Evolutionary conservation across 2,329 filamentous ascomycete species (phyloP).

Genomic region (Trichoderma lentiforme): DNA sequence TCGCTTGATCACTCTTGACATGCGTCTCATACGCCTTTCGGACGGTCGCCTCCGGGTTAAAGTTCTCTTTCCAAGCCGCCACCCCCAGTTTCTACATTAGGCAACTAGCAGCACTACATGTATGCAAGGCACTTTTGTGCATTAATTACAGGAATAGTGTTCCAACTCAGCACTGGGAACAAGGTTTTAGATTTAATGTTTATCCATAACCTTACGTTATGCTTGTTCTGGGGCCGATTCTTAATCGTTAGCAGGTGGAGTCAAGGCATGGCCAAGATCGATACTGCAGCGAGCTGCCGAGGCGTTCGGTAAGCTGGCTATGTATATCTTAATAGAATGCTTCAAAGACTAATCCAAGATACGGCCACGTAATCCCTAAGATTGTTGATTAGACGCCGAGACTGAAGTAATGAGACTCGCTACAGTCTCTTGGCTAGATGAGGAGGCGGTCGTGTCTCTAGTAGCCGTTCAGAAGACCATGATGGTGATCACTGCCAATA

Average conservation of each 20-base stretch:
- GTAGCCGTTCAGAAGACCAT: background rate
- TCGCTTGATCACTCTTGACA: background rate
- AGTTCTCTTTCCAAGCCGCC: background rate
- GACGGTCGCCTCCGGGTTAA: background rate
- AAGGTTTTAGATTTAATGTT: background rate
- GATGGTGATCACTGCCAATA: background rate
- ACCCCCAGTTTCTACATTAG: background rate
- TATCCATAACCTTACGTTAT: constrained; percentile 4
- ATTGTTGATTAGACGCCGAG: background rate
- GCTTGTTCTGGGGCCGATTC: background rate
- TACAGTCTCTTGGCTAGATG: background rate
- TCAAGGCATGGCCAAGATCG: background rate
- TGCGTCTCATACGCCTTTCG: background rate
- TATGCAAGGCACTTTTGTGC: constrained; percentile 4
- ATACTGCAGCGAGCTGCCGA: background rate
- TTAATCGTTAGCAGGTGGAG: background rate
- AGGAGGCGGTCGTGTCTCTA: rapidly evolving
- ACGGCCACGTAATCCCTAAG: no score
- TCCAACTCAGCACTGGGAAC: background rate
- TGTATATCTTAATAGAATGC: background rate
- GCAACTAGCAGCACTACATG: background rate
- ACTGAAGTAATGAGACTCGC: background rate
- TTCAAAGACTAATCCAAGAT: no score
- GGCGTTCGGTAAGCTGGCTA: background rate
- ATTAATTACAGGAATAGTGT: background rate